Percentiles rank a stretch among this genome's conserved stretches.
Conservation (phyloP, 2,329 filamentous ascomycete genomes). For the Waltergamsia citrina region DNA sequence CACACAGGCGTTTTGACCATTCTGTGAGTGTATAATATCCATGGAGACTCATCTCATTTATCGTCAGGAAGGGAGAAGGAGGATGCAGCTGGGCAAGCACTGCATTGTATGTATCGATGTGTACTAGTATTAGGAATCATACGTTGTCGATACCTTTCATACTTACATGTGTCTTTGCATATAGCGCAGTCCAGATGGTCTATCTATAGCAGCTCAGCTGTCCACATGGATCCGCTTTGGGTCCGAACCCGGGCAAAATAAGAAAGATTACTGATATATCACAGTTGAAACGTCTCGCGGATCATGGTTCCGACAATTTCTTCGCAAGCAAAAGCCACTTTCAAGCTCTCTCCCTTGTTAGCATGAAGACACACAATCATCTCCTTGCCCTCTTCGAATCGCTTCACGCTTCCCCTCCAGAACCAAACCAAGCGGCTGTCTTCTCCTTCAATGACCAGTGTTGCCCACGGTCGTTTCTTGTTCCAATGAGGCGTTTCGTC, state of each 20-base stretch:
- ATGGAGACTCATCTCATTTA: no score
- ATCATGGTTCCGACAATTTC: constrained; percentile 58
- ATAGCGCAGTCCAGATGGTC: neutral
- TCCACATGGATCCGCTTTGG: neutral
- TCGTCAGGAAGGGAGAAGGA: no score
- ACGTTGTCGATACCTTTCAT: no score
- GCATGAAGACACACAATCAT: constrained; percentile 47
- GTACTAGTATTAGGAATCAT: no score
- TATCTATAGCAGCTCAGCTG: neutral
- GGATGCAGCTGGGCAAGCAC: no score
- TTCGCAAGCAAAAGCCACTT: constrained; percentile 74
- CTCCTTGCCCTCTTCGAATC: constrained; percentile 49
- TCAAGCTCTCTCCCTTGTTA: constrained; percentile 40
- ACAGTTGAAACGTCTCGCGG: neutral
- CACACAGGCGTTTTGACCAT: no score
- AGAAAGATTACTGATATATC: no score
- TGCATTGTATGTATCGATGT: no score
- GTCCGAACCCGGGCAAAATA: no score
- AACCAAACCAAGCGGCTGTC: constrained; percentile 53
- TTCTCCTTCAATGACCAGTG: constrained; percentile 59
- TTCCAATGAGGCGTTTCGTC: constrained; percentile 51
- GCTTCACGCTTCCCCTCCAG: constrained; percentile 52
- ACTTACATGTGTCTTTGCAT: neutral
- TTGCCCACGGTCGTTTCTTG: constrained; percentile 56
- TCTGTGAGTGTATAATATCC: no score